A percentile compares a stretch with the other conserved stretches of the same genome.
These are phyloP conservation scores for Straminergon stramineum DNA, from an alignment of 225 moss, liverwort and hornwort species.

Conservation along the genomic window DNA sequence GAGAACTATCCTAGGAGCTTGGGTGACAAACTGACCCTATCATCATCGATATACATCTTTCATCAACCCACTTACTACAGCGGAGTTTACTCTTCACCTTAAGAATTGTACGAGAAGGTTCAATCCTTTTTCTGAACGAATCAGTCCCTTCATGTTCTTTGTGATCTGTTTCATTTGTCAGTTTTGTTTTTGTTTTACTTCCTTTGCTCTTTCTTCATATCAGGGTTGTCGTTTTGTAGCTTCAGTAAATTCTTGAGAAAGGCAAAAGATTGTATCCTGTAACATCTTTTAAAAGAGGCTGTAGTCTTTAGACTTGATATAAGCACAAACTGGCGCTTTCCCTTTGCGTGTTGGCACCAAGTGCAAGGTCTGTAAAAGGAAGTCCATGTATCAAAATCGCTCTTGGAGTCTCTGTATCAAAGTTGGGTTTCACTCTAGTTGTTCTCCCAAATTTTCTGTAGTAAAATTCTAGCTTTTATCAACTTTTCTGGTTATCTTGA, in stretches of 20 bases:
- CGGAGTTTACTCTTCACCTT: slow-evolving; percentile 14
- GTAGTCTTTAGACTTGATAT: slow-evolving; percentile 17
- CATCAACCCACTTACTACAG: slow-evolving; percentile 21
- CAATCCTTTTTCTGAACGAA: not conserved
- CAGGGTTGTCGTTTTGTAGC: slow-evolving; percentile 6
- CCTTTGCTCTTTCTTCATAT: not conserved
- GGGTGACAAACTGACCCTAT: slow-evolving; percentile 27
- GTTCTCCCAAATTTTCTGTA: not conserved
- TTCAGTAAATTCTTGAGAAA: slow-evolving; percentile 1
- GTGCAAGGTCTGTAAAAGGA: not conserved
- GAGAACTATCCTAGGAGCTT: slow-evolving; percentile 36
- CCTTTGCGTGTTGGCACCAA: not conserved
- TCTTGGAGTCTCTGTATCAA: not conserved
- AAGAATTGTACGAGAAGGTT: slow-evolving; percentile 6
- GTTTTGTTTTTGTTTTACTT: not conserved
- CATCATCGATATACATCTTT: slow-evolving; percentile 28
- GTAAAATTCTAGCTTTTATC: not conserved
- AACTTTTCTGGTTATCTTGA: not conserved
- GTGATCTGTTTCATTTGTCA: not conserved
- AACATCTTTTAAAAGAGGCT: slow-evolving; percentile 4
- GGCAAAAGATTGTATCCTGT: not conserved
- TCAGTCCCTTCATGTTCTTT: not conserved
- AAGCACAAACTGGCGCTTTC: slow-evolving; percentile 4
- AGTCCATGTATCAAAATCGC: not conserved
- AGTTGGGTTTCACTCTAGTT: not conserved